Conservation (phyloP, 176 grass and related monocot genomes). For the Bolboschoenus planiculmis region DNA sequence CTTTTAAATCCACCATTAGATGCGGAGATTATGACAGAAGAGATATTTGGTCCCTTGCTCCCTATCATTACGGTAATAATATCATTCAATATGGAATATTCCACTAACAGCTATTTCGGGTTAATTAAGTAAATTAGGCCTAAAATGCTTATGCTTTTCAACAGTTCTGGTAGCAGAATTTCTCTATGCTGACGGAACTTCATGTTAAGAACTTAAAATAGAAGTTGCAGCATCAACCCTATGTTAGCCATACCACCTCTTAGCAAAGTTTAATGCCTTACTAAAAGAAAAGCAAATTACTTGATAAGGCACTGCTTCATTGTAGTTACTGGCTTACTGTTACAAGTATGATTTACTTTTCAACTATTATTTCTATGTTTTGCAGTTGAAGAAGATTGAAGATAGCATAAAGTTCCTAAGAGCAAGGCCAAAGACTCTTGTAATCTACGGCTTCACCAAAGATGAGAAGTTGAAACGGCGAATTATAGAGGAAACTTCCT, state of each 20-base stretch:
- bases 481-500: slow-evolving; percentile 73
- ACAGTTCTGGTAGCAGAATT: background rate
- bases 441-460: slow-evolving; percentile 73
- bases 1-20: slow-evolving; percentile 80
- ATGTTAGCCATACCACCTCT: background rate
- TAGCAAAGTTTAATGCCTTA: background rate
- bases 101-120: background rate
- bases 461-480: slow-evolving; percentile 33
- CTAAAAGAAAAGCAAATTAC: background rate
- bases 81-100: background rate
- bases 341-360: background rate
- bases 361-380: slow-evolving; percentile 2
- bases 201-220: background rate
- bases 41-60: slow-evolving; percentile 91
- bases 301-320: background rate
- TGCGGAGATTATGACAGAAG: slow-evolving; percentile 80
- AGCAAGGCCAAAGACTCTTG: slow-evolving; percentile 60
- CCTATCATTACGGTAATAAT: slow-evolving; percentile 74
- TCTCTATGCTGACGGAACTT: background rate
- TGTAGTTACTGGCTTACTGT: background rate
- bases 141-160: background rate
- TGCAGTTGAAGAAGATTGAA: slow-evolving; percentile 74
- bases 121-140: background rate
- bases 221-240: background rate
- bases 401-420: slow-evolving; percentile 70